Conservation (phyloP, 2,329 filamentous ascomycete genomes). For the Paraconiothyrium sp. region DNA sequence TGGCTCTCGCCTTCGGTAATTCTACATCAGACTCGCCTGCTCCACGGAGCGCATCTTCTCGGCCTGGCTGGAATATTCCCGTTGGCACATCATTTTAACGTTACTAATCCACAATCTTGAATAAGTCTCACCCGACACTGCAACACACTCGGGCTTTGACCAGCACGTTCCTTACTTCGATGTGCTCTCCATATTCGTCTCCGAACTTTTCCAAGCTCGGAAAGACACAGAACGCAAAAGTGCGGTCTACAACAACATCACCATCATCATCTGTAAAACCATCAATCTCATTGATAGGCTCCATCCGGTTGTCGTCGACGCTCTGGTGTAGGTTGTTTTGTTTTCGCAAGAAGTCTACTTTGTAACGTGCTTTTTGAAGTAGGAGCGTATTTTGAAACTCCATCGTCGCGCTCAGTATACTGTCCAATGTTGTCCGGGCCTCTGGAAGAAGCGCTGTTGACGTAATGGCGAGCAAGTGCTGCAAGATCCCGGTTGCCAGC, state of each 20-base stretch:
- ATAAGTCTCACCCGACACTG: constrained; percentile 21
- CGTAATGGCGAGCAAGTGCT: constrained; percentile 36
- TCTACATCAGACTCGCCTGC: constrained; percentile 31
- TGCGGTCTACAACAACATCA: constrained; percentile 24
- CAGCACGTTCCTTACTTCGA: constrained; percentile 38
- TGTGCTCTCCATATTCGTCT: constrained; percentile 37
- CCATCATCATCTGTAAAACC: constrained; percentile 34
- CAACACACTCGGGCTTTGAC: constrained; percentile 45
- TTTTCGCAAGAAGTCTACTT: constrained; percentile 34
- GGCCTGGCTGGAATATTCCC: constrained; percentile 34
- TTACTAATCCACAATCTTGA: background rate
- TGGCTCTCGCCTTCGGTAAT: constrained; percentile 38
- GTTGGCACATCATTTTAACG: constrained; percentile 33
- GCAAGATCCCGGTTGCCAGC: constrained; percentile 31
- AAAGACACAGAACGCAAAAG: constrained; percentile 44
- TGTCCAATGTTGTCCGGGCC: constrained; percentile 31
- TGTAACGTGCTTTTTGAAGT: constrained; percentile 45
- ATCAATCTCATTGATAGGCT: constrained; percentile 41
- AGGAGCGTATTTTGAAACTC: constrained; percentile 38
- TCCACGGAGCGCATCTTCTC: constrained; percentile 33
- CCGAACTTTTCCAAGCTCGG: constrained; percentile 44
- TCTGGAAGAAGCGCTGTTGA: constrained; percentile 25
- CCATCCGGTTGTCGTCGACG: constrained; percentile 42
- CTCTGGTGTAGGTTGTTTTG: constrained; percentile 10
- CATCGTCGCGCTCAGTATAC: constrained; percentile 36